Conservation (phyloP, 169 alveolate species). For the Cryptosporidium bovis region DNA sequence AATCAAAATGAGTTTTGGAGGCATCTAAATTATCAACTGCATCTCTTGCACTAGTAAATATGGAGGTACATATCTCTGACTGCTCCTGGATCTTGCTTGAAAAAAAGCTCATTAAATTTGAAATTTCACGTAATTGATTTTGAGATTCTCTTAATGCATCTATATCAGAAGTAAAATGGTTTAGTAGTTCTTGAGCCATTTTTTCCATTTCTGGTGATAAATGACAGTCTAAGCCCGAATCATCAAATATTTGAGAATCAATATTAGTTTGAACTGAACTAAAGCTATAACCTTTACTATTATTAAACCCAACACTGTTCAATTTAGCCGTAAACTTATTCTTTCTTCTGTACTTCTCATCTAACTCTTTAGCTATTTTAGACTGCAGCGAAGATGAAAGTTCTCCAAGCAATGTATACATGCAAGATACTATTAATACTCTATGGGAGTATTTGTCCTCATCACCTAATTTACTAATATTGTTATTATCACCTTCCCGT, state of each 20-base stretch:
- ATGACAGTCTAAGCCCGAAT: neutral
- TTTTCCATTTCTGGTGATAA: conserved; percentile 72
- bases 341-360: conserved; percentile 18
- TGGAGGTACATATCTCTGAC: conserved; percentile 47
- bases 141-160: conserved; percentile 66
- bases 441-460: neutral
- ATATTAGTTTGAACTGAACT: neutral
- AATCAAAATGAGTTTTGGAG: conserved; percentile 13
- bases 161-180: conserved; percentile 57
- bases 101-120: conserved; percentile 48
- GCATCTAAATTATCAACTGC: conserved; percentile 44
- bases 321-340: conserved; percentile 23
- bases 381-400: conserved; percentile 52
- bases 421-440: conserved; percentile 23
- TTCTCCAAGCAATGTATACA: conserved; percentile 62
- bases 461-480: too few relatives aligned
- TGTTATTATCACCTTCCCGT: neutral
- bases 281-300: neutral
- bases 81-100: conserved; percentile 63
- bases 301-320: neutral
- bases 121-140: conserved; percentile 61
- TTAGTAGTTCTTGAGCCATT: conserved; percentile 39
- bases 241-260: neutral
- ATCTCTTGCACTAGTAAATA: conserved; percentile 26
- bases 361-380: conserved; percentile 27